phyloP scores from a whole-genome alignment of 192 early-diverging fungal genomes.

The Coemansia asiatica region DNA sequence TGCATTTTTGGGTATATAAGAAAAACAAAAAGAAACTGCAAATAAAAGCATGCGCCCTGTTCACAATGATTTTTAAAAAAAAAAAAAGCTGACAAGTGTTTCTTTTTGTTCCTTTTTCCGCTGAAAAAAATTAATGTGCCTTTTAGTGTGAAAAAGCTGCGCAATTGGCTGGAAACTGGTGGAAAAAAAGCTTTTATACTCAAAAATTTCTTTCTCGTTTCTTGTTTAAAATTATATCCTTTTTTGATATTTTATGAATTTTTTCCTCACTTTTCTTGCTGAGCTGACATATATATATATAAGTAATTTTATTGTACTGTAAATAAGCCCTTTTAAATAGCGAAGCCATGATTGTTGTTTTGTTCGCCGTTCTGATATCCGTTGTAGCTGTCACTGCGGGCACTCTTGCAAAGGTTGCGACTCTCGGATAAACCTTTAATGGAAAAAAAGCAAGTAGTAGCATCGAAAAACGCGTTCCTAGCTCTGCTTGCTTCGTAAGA shows the following conservation, averaged over 20 bases:
- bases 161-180: too few species aligned
- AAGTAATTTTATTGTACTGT: background rate
- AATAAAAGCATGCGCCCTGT: too few species aligned
- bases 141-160: background rate
- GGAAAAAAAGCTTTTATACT: too few species aligned
- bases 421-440: slow-evolving; percentile 15
- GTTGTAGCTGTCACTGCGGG: slow-evolving; percentile 42
- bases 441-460: too few species aligned
- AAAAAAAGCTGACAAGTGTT: background rate
- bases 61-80: too few species aligned
- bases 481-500: too few species aligned
- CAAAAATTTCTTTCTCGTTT: slow-evolving; percentile 1
- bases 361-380: slow-evolving; percentile 37
- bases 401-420: slow-evolving; percentile 38
- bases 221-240: background rate
- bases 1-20: background rate
- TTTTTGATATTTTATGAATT: background rate
- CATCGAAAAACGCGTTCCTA: too few species aligned
- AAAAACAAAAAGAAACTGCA: background rate
- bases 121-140: background rate
- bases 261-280: background rate
- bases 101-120: background rate
- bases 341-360: slow-evolving; percentile 39
- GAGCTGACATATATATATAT: too few species aligned
- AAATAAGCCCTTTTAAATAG: background rate